Base-by-base conservation (phyloP, 2,329 filamentous ascomycete genomes). In the Trichoderma harzianum region DNA sequence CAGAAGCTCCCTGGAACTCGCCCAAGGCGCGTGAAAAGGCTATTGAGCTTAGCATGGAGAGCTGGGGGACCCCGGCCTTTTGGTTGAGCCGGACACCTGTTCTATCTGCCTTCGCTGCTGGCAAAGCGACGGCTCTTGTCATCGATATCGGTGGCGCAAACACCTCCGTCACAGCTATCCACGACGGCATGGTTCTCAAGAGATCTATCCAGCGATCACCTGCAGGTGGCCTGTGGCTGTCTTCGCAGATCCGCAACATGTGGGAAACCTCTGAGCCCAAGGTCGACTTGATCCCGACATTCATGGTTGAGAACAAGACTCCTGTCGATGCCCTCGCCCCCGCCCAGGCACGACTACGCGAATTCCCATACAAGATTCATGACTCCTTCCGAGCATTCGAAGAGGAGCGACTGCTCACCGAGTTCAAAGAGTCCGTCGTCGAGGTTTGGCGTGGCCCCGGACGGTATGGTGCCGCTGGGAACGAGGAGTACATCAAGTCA, bases 371-470 rank as follows among this genome's bases (percentile, higher is more conserved):
- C 80, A 77, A 87, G 77, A 84, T 91, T 73, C 82, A 83, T 76
- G 87, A 89, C 32, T 94, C 93, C 1, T 98, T 95, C 87, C 90
- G 92, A 72, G 85, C 86, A 21, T 91, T 95, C 75, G 91, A 98
- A 82, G 95, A 99, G 84, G 96, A 98, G 81, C 93, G 95, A 68
- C 91, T 97, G 55, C 84, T 99, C 71, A 94, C 93, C 47, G 94
- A 98, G 80, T 99, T 97, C 88, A 99, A 99, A 84, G 97, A 99
- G 83, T 97, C 93, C 21, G 94, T 98, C 18, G 94, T 98, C 32
- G 94, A 98, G 83, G 90, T 95, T 16, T 99, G 96, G 95, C 89
- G 90, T 30, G 93, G 93, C 0, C 93, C 93, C 0, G 91, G 91
- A 72, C 88, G 90, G 73, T 90, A 94, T 77, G 81, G 82, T 55